A percentile compares a stretch with the other conserved stretches of the same genome.
Evolutionary conservation across 495 filamentous ascomycete genomes (phyloP).

Genomic region (Cairneyella variabilis): DNA sequence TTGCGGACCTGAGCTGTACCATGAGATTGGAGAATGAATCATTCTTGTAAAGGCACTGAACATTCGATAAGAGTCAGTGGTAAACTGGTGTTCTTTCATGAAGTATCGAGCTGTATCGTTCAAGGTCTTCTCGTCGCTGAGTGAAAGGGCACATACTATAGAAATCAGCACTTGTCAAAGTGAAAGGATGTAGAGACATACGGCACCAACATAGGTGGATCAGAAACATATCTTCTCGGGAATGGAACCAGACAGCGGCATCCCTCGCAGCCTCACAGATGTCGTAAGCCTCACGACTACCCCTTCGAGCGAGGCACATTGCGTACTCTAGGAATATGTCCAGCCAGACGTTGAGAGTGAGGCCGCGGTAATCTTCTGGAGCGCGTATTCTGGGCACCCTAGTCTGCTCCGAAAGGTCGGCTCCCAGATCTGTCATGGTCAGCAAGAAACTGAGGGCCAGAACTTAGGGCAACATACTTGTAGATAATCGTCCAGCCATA

Average conservation of each 20-base stretch:
- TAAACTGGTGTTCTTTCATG: slow-evolving; percentile 79
- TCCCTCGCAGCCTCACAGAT: slow-evolving; percentile 68
- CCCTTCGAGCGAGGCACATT: slow-evolving; percentile 59
- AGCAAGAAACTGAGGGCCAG: slow-evolving; percentile 17
- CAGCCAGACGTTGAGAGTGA: slow-evolving; percentile 78
- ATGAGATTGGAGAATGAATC: slow-evolving; percentile 52
- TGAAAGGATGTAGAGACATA: slow-evolving; percentile 33
- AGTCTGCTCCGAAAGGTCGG: slow-evolving; percentile 26
- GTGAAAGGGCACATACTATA: slow-evolving; percentile 72
- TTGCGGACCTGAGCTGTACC: slow-evolving; percentile 55
- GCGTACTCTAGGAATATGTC: slow-evolving; percentile 89
- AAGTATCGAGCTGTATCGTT: slow-evolving; percentile 71
- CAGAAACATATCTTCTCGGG: slow-evolving; percentile 58
- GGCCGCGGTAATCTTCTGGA: slow-evolving; percentile 68
- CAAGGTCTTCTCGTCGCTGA: slow-evolving; percentile 75
- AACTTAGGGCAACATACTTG: slow-evolving; percentile 36
- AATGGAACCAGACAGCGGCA: slow-evolving; percentile 74
- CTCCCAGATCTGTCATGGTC: slow-evolving; percentile 27
- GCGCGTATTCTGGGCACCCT: slow-evolving; percentile 28
- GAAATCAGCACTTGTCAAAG: slow-evolving; percentile 21
- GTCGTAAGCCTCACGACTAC: slow-evolving; percentile 66
- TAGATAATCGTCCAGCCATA: slow-evolving; percentile 61
- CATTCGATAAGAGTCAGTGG: slow-evolving; percentile 79
- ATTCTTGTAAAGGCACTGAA: slow-evolving; percentile 68
- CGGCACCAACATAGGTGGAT: slow-evolving; percentile 80